Evolutionary conservation across 805 yeast species (phyloP).

Genomic region (Metschnikowia colocasiae): DNA sequence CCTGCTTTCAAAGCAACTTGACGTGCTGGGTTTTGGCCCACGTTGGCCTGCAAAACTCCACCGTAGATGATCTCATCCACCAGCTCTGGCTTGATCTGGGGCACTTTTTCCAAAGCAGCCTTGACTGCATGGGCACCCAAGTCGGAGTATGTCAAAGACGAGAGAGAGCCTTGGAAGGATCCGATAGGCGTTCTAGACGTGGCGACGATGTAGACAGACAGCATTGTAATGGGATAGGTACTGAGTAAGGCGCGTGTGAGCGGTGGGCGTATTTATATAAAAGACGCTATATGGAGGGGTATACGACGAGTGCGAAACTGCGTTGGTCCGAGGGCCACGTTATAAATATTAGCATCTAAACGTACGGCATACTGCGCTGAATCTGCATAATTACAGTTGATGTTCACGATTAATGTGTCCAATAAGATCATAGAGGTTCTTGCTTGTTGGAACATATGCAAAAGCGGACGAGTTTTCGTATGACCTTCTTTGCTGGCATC

Average conservation of each 20-base stretch:
- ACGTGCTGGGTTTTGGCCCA: slow-evolving; percentile 97
- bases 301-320: slow-evolving; percentile 6
- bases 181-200: slow-evolving; percentile 96
- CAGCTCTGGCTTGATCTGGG: slow-evolving; percentile 68
- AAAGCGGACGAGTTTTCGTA: neutral
- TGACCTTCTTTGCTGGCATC: neutral
- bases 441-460: neutral
- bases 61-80: slow-evolving; percentile 93
- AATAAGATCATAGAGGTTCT: neutral
- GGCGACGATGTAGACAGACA: slow-evolving; percentile 79
- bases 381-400: neutral
- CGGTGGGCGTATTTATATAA: slow-evolving; percentile 2
- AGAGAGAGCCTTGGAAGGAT: slow-evolving; percentile 80
- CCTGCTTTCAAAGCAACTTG: slow-evolving; percentile 95
- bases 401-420: too few relatives aligned
- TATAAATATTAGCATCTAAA: neutral
- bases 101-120: slow-evolving; percentile 79
- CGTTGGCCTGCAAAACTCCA: slow-evolving; percentile 85
- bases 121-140: slow-evolving; percentile 91
- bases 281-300: slow-evolving; percentile 2
- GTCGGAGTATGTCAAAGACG: slow-evolving; percentile 75
- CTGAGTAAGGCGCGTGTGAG: neutral
- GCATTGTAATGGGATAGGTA: slow-evolving; percentile 5
- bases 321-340: slow-evolving; percentile 3
- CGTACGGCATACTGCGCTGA: neutral